These are phyloP conservation scores for Neopestalotiopsis rosae DNA, from an alignment of 2,329 filamentous ascomycete genomes.

Conservation along the genomic window DNA sequence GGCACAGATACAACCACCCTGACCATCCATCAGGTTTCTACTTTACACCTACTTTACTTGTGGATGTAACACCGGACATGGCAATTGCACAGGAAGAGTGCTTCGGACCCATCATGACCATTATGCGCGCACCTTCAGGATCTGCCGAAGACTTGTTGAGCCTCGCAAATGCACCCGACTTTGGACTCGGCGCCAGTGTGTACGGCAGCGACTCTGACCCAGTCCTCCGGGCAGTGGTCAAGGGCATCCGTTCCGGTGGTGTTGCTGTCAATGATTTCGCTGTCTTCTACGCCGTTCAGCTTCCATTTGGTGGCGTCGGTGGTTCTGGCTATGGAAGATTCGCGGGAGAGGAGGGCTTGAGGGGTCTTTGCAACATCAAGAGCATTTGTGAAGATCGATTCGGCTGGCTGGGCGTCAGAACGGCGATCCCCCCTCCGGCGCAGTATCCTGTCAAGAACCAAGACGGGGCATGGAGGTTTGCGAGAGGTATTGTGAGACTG, in stretches of 20 bases:
- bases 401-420: conserved; percentile 67
- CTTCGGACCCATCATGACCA: conserved; percentile 87
- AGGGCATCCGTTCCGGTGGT: conserved; percentile 81
- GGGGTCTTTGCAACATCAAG: conserved; percentile 86
- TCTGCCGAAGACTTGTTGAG: conserved; percentile 67
- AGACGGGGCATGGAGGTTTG: conserved; percentile 68
- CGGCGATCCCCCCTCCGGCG: conserved; percentile 79
- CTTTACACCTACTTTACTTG: conserved; percentile 88
- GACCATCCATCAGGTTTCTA: conserved; percentile 82
- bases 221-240: conserved; percentile 68
- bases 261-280: conserved; percentile 96
- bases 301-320: conserved; percentile 91
- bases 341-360: conserved; percentile 85
- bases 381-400: conserved; percentile 80
- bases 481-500: conserved; percentile 63
- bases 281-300: conserved; percentile 88
- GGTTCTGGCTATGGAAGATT: conserved; percentile 94
- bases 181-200: conserved; percentile 87
- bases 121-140: conserved; percentile 76
- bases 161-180: conserved; percentile 83
- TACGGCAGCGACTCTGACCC: conserved; percentile 72
- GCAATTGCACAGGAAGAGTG: conserved; percentile 87
- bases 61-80: conserved; percentile 88
- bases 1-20: conserved; percentile 73
- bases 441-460: conserved; percentile 80